Base-by-base conservation (phyloP, 257 asterid species). In the Rehmannia glutinosa region DNA sequence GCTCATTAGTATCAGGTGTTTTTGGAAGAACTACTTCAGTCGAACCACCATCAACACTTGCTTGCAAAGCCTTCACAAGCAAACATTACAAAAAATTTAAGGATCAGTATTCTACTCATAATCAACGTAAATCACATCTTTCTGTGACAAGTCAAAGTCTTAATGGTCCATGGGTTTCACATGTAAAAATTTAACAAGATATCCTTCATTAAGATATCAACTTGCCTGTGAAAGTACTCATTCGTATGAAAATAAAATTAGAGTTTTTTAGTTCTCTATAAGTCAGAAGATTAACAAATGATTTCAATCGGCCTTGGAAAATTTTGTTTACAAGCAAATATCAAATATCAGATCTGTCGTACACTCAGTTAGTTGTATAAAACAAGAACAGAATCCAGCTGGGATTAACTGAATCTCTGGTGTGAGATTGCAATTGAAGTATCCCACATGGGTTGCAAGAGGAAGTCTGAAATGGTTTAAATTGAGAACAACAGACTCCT, bases 61-160 rank as follows among this genome's bases (percentile, higher is more conserved):
- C 91, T 72, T 75, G 86, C 84, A 94, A 68, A 75, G 89, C 96
- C 99, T 93, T 76, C 78, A 73, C 65, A 24, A 67, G 54, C 51
- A 64, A 64, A 70, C 32, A 51, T 3, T 23, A 43, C 66, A 63
- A 19, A 56, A 36, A 7, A 13, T 19, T 35, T 66, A 36, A 71
- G 62, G 30, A 63, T 53, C 12, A 23, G 36, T 49, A 11, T 20
- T 51, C 33, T 63, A 61, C 8, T 46, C 61, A 62, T 43, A 35
- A 46, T 38, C 52, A 42, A 61, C 11, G 30, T 41, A 17, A 15
- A 39, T 60, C 23, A 58, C 50, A 23, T 58, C 19, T 12, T 46
- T 63, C 54, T 55, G 62, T 7, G 36, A 66, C 57, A 58, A 45
- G 47, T 24, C 53, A 30, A 64, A 62, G 10, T 54, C 10, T 50